Conservation (phyloP, 2,329 filamentous ascomycete genomes). For the Aspergillus quadrilineatus region DNA sequence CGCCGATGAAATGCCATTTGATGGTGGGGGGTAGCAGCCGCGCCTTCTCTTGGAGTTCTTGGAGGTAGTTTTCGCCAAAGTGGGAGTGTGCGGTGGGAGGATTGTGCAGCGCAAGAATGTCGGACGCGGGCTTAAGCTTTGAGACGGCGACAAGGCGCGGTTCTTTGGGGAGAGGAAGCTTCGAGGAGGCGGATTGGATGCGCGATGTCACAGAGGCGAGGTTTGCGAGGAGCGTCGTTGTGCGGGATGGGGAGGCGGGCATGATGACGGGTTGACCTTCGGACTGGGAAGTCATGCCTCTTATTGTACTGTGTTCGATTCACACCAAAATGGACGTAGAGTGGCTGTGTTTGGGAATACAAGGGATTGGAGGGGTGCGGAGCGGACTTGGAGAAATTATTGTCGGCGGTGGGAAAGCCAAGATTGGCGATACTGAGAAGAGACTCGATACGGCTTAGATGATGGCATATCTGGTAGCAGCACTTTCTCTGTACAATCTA, state of each 20-base stretch:
- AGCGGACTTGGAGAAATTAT: conserved; percentile 5
- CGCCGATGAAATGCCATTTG: conserved; percentile 95
- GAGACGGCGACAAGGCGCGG: conserved; percentile 85
- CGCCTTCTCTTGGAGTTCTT: conserved; percentile 86
- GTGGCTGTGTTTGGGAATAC: background rate
- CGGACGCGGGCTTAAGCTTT: conserved; percentile 89
- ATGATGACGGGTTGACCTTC: conserved; percentile 41
- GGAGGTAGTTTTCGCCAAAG: conserved; percentile 96
- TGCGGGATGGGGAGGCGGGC: conserved; percentile 59
- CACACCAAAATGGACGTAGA: background rate
- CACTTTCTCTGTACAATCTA: too few relatives aligned
- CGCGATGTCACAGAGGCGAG: conserved; percentile 61
- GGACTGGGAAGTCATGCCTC: conserved; percentile 13
- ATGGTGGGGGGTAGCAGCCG: conserved; percentile 70
- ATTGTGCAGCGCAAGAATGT: conserved; percentile 80
- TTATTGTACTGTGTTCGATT: background rate
- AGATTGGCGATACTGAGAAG: background rate
- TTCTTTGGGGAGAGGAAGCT: conserved; percentile 18
- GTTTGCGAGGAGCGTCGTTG: conserved; percentile 62
- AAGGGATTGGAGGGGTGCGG: conserved; percentile 1
- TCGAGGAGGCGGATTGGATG: conserved; percentile 51
- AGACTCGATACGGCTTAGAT: background rate
- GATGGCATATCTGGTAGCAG: background rate
- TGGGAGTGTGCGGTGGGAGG: conserved; percentile 62
- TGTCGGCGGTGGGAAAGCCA: background rate